Conservation (phyloP, 768 basidiomycete genomes). For the Termitomyces titanicus region DNA sequence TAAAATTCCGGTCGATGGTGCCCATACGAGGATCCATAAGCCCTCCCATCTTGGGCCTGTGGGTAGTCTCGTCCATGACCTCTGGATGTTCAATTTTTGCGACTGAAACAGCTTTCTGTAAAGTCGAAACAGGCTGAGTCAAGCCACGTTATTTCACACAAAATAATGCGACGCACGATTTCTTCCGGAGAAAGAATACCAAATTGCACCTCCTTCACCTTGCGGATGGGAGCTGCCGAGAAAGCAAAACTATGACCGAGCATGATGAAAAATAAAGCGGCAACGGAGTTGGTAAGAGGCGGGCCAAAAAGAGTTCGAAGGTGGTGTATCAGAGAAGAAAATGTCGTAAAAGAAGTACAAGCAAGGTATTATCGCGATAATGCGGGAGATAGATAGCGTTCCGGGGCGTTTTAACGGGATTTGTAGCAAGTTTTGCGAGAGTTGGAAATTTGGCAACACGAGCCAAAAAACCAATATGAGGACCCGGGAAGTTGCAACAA, state of each 20-base stretch:
- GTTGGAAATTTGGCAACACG: conserved; percentile 25
- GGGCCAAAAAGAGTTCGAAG: conserved; percentile 12
- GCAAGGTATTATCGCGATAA: conserved; percentile 24
- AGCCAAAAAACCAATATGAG: conserved; percentile 25
- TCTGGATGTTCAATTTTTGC: conserved; percentile 99
- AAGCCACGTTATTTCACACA: conserved; percentile 3
- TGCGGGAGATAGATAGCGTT: conserved; percentile 16
- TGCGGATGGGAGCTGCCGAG: conserved; percentile 91
- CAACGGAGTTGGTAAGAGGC: conserved; percentile 8
- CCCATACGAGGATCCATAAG: conserved; percentile 99
- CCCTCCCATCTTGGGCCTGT: conserved; percentile 88
- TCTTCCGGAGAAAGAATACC: conserved; percentile 98
- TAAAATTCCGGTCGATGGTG: conserved; percentile 95
- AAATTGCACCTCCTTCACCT: conserved; percentile 97
- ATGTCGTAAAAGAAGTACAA: conserved; percentile 26
- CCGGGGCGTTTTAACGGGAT: conserved; percentile 23
- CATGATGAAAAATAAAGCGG: conserved; percentile 43
- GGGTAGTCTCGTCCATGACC: conserved; percentile 93
- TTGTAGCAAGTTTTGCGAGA: conserved; percentile 27
- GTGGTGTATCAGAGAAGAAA: conserved; percentile 13
- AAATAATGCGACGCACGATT: conserved; percentile 63
- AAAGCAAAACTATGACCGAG: conserved; percentile 88
- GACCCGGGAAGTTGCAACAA: conserved; percentile 22
- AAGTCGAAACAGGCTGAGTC: conserved; percentile 16
- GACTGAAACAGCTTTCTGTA: conserved; percentile 96